Base-by-base conservation (phyloP, 176 grass and related monocot genomes). In the Tillandsia leiboldiana region DNA sequence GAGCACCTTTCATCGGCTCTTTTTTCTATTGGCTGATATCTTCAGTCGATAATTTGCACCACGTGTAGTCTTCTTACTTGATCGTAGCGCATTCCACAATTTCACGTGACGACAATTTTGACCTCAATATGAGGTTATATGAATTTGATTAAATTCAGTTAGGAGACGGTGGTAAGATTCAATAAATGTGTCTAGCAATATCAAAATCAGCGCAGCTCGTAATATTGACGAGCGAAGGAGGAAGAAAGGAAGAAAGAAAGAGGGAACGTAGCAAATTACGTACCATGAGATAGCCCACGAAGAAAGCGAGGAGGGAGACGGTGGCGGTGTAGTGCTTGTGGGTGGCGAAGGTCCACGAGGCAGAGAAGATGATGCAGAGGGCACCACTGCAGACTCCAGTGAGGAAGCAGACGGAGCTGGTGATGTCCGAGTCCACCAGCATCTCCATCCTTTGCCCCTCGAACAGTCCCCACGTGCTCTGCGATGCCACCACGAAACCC, bases 371-470 rank as follows among this genome's bases (percentile, higher is more conserved):
- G 51, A 70, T 75, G 70, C 86, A 90, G 12, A 93, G 82, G 12
- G 94, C 89, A 42, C 94, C 94, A 68, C 94, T 99, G 12, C 82
- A 83, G 3, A 99, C 94, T 1, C 94, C 94, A 0, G 94, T 90
- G 53, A 99, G 79, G 81, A 93, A 99, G 75, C 94, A 99, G 42
- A 99, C 82, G 0, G 94, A 82, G 77, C 87, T 93, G 27, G 94
- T 99, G 84, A 99, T 99, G 79, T 99, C 94, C 6, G 90, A 83
- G 81, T 99, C 94, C 75, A 86, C 94, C 70, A 99, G 79, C 78
- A 71, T 74, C 66, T 82, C 82, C 90, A 99, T 93, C 52, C 76
- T 82, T 5, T 23, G 78, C 54, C 81, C 29, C 75, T 90, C 84
- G 82, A 99, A 99, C 77, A 92, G 82, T 0, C 52, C 11, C 94